Conservation (phyloP, 768 basidiomycete genomes). For the Exidia glandulosa region DNA sequence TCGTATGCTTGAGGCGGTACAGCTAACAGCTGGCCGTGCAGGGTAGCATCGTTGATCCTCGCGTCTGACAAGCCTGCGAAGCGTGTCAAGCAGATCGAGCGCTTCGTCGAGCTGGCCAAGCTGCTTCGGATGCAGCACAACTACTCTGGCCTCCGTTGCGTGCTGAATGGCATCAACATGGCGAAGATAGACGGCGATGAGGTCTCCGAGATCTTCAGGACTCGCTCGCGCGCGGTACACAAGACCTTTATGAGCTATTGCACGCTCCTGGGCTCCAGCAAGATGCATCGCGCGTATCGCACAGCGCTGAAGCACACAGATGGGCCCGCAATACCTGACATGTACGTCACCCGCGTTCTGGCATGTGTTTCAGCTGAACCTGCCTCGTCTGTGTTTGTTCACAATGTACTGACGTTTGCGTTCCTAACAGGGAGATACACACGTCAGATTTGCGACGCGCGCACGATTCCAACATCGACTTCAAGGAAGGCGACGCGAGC, state of each 20-base stretch:
- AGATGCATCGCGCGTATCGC: slow-evolving; percentile 85
- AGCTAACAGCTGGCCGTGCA: slow-evolving; percentile 20
- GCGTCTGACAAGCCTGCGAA: slow-evolving; percentile 69
- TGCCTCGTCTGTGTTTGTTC: neutral
- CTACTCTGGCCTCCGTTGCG: slow-evolving; percentile 84
- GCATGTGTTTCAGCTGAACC: neutral
- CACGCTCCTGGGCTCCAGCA: slow-evolving; percentile 67
- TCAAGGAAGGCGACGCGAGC: slow-evolving; percentile 47
- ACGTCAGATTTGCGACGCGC: slow-evolving; percentile 81
- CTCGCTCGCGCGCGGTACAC: slow-evolving; percentile 52
- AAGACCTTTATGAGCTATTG: slow-evolving; percentile 79
- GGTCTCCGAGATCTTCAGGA: slow-evolving; percentile 63
- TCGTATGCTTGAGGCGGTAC: too few relatives aligned
- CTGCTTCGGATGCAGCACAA: slow-evolving; percentile 78
- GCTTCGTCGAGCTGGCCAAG: slow-evolving; percentile 75
- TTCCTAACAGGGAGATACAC: slow-evolving; percentile 62
- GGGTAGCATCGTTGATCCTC: slow-evolving; percentile 86
- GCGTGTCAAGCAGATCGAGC: slow-evolving; percentile 77
- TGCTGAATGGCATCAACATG: slow-evolving; percentile 87
- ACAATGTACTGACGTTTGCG: neutral
- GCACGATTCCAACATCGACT: slow-evolving; percentile 75
- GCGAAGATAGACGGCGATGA: slow-evolving; percentile 68
- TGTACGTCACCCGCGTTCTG: slow-evolving; percentile 18
- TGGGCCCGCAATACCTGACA: slow-evolving; percentile 73
- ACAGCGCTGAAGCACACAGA: slow-evolving; percentile 78